phyloP scores from a whole-genome alignment of 2,329 filamentous ascomycete species.

The Ceratocystis destructans region DNA sequence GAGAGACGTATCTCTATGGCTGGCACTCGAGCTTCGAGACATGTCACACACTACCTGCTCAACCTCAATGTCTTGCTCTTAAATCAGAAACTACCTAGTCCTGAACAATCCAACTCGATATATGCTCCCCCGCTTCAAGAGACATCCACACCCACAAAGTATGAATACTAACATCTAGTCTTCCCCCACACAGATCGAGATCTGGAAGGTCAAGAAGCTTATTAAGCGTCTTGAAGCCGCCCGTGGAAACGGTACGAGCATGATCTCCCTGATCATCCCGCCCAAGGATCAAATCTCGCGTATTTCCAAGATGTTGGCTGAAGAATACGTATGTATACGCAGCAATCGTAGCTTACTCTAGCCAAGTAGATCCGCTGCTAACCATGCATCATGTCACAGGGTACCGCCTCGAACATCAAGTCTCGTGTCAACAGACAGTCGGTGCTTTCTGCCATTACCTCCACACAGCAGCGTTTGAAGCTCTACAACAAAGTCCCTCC shows the following conservation, averaged over 20 bases:
- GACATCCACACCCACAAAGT: background rate
- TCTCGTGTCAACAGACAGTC: conserved; percentile 98
- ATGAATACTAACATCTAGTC: background rate
- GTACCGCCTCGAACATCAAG: conserved; percentile 98
- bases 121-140: background rate
- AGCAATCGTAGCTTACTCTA: background rate
- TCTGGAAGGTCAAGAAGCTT: conserved; percentile 99
- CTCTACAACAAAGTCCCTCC: conserved; percentile 98
- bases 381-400: conserved; percentile 35
- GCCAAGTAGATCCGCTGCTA: background rate
- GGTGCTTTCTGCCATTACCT: conserved; percentile 94
- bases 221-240: conserved; percentile 97
- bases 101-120: background rate
- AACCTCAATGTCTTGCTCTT: background rate
- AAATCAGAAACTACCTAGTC: background rate
- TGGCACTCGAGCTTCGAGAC: background rate
- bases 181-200: conserved; percentile 45
- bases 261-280: conserved; percentile 99
- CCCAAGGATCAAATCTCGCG: conserved; percentile 97
- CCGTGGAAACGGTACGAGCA: conserved; percentile 95
- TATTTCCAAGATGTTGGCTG: conserved; percentile 98
- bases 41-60: background rate
- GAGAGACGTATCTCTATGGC: background rate
- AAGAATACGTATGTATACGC: conserved; percentile 73
- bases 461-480: conserved; percentile 97